phyloP scores from a whole-genome alignment of 164 flowering plant genomes.

The Platanus orientalis region DNA sequence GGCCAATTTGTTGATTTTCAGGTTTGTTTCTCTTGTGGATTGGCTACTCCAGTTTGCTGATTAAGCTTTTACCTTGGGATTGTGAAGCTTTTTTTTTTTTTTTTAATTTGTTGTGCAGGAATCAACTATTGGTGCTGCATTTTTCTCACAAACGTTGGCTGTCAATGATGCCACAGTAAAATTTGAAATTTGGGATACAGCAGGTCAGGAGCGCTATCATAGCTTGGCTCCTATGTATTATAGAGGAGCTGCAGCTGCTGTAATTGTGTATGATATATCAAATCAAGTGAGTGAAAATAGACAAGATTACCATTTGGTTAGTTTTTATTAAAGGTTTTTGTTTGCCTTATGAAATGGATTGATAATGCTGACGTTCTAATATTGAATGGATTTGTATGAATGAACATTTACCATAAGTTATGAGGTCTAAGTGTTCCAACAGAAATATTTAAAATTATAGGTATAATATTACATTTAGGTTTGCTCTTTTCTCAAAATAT shows the following conservation, averaged over 20 bases:
- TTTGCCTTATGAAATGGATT: no score
- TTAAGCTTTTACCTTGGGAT: not conserved
- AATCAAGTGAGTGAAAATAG: slow-evolving; percentile 26
- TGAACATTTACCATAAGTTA: no score
- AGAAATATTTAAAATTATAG: no score
- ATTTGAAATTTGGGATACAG: slow-evolving; percentile 75
- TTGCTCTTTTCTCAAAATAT: no score
- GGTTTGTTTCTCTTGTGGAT: slow-evolving; percentile 16
- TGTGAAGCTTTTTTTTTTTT: not conserved
- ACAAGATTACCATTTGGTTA: no score
- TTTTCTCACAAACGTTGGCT: slow-evolving; percentile 52
- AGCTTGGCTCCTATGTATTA: slow-evolving; percentile 75
- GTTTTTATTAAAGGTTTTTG: no score
- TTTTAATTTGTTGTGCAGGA: slow-evolving; percentile 29
- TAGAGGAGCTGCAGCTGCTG: slow-evolving; percentile 64
- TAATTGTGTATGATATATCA: slow-evolving; percentile 58
- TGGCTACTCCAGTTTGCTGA: not conserved
- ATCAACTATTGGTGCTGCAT: slow-evolving; percentile 67
- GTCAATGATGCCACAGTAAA: slow-evolving; percentile 49
- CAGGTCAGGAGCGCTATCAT: slow-evolving; percentile 67
- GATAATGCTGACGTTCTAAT: no score
- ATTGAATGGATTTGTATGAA: no score
- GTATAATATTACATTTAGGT: no score
- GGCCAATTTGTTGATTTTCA: slow-evolving; percentile 57
- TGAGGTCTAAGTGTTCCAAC: no score